Base-by-base conservation (phyloP, 129 eudicot species). In the Saposhnikovia divaricata region DNA sequence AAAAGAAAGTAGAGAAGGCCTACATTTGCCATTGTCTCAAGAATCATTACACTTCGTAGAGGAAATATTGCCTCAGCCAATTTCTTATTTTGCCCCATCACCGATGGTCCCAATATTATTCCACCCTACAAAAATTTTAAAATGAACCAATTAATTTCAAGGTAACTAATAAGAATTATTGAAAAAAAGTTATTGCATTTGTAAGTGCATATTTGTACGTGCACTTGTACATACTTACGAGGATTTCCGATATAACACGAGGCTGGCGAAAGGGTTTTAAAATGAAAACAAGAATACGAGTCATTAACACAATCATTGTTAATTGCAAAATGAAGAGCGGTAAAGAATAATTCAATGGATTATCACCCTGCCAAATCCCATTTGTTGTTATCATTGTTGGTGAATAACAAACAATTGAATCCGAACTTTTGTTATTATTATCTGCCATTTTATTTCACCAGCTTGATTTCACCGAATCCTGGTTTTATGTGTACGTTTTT, bases 221-320 rank as follows among this genome's bases (percentile, higher is more conserved):
- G 10, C 14, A 48, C 14, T 13, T 3, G 11, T 16, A 9, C 9
- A 5, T 2, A 65, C 91, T 86, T 87, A 91, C 96, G 57, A 94
- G 92, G 72, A 94, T 90, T 77, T 94, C 98, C 12, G 97, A 88
- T 12, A 94, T 87, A 27, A 94, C 98, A 63, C 93, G 96, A 86
- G 98, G 98, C 83, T 94, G 97, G n/a, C 98, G 93, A 55, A 94
- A 86, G 66, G 97, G 98, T 81, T 94, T 94, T 82, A 94, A 83
- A 80, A 88, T 59, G 68, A 88, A 86, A 65, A 87, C 91, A 21
- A 91, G 93, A 68, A 89, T 18, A 5, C 97, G 93, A 5, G 92
- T 94, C 44, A 79, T 79, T 37, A 85, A 82, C 23, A 95, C 92
- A 34, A 94, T 90, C 47, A 95, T 81, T 2, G 85, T 86, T 68